Evolutionary conservation across 2,329 filamentous ascomycete genomes (phyloP).

Genomic region (Pseudodiploospora longispora): DNA sequence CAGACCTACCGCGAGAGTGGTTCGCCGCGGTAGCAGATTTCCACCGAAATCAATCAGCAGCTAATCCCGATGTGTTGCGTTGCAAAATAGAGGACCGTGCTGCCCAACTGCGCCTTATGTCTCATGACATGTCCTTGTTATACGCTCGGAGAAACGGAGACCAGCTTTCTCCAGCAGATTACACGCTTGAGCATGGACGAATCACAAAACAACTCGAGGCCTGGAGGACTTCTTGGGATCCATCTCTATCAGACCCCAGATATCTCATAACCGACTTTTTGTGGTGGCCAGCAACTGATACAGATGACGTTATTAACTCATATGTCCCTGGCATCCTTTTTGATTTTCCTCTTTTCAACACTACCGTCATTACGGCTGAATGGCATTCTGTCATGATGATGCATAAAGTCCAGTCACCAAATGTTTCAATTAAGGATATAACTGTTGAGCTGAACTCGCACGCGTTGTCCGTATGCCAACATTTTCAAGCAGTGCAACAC

Average conservation of each 20-base stretch:
- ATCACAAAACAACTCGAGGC: constrained; percentile 39
- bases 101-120: constrained; percentile 61
- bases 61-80: constrained; percentile 53
- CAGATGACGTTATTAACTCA: constrained; percentile 65
- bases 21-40: constrained; percentile 58
- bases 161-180: constrained; percentile 57
- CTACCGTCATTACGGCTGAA: constrained; percentile 69
- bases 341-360: constrained; percentile 59
- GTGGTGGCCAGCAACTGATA: constrained; percentile 40
- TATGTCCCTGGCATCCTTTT: constrained; percentile 64
- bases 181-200: constrained; percentile 50
- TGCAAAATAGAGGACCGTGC: constrained; percentile 62
- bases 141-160: constrained; percentile 61
- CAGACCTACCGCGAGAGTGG: constrained; percentile 70
- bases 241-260: constrained; percentile 50
- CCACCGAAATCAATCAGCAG: constrained; percentile 49
- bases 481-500: constrained; percentile 69
- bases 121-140: constrained; percentile 71
- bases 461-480: constrained; percentile 63
- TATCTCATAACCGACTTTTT: constrained; percentile 58
- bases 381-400: constrained; percentile 73
- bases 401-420: constrained; percentile 66
- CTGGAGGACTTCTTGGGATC: constrained; percentile 52
- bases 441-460: constrained; percentile 49
- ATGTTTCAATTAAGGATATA: constrained; percentile 42